Evolutionary conservation across 2,329 filamentous ascomycete genomes (phyloP), one percentile per base, ranked within the genome.

Genomic region (Thelonectria olida): DNA sequence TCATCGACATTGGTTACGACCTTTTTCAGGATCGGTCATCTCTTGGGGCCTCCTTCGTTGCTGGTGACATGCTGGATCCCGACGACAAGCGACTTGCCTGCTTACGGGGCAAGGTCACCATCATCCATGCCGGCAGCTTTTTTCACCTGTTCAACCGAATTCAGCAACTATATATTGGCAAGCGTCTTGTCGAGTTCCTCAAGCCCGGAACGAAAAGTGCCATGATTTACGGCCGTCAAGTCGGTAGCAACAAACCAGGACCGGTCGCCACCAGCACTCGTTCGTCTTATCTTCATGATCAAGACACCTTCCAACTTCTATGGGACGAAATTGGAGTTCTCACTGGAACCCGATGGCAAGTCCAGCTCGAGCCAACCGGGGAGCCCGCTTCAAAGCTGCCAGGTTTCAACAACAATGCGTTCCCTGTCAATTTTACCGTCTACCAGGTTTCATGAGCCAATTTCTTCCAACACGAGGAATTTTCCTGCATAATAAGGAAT

Each of bases 1-100:
- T 88, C 65, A 78, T 88, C 53, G 79, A 85, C 10, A 73, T 85
- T n/a, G 86, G 86, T 25, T 88, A 89, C 72, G 85, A 89, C 54
- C 78, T 92, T 19, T 92, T 91, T 75, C 80, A 82, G 45, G 89
- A 90, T 62, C 79, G 81, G 23, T 69, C 76, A n/a, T 78, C 57
- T 31, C 74, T 87, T 5, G 76, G 76, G 19, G 79, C 79, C 2
- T 77, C 76, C 2, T 86, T 88, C 63, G 73, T 88, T 27, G 68
- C 79, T 3, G 85, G 83, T 19, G 82, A 88, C 61, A 73, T 87
- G 61, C 72, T 85, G 9, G 76, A 80, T 53, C 77, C 76, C 7
- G 73, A 75, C 12, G 78, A 82, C 54, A 65, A 63, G 15, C 71
- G 72, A 3, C 70, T 82, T 5, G 65, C 72, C 3, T 59, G 58